These are phyloP conservation scores for Candida frijolesensis DNA, from an alignment of 1,139 yeast species.

Conservation along the genomic window DNA sequence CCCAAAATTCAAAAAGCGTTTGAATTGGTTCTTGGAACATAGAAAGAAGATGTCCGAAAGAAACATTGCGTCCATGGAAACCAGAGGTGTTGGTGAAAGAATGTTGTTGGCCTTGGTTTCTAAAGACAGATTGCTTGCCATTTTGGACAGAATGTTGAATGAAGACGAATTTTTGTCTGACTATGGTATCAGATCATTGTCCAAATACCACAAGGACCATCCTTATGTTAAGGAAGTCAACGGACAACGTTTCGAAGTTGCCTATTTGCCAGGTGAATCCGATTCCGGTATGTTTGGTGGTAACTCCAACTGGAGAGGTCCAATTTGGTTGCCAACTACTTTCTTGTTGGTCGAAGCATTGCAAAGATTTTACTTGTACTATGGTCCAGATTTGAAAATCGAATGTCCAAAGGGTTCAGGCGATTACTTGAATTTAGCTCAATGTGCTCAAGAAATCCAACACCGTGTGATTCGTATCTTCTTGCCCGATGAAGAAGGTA, in stretches of 20 bases:
- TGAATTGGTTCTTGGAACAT: conserved; percentile 84
- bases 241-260: conserved; percentile 73
- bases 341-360: conserved; percentile 86
- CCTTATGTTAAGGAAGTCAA: conserved; percentile 88
- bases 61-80: conserved; percentile 86
- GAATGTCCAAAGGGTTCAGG: conserved; percentile 94
- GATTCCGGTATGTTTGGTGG: conserved; percentile 97
- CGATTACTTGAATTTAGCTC: conserved; percentile 76
- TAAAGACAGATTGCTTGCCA: conserved; percentile 76
- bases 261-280: conserved; percentile 89
- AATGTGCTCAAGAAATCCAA: conserved; percentile 90
- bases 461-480: conserved; percentile 84
- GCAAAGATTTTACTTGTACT: conserved; percentile 86
- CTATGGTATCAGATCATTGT: conserved; percentile 87
- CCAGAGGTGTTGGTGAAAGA: conserved; percentile 86
- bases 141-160: conserved; percentile 81
- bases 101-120: conserved; percentile 79
- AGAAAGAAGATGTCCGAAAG: conserved; percentile 75
- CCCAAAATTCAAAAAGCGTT: conserved; percentile 83
- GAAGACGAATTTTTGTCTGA: conserved; percentile 86
- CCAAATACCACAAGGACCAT: conserved; percentile 83
- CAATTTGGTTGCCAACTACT: conserved; percentile 97
- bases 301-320: conserved; percentile 97
- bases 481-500: conserved; percentile 68
- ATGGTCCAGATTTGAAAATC: conserved; percentile 83